These are phyloP conservation scores for Zygosaccharomyces pseudorouxii DNA, from an alignment of 805 yeast species.

Conservation along the genomic window DNA sequence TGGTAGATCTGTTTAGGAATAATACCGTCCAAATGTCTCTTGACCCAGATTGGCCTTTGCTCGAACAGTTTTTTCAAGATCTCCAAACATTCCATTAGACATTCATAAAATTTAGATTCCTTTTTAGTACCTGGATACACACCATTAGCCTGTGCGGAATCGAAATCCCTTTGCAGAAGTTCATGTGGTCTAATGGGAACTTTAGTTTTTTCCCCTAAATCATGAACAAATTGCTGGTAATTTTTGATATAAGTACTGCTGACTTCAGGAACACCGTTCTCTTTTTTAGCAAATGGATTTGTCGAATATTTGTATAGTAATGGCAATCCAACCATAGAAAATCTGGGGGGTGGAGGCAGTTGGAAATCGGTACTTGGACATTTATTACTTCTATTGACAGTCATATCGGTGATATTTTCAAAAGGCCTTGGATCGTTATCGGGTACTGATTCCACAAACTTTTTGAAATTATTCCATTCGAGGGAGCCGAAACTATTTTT, in stretches of 20 bases:
- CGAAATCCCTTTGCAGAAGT: constrained; percentile 45
- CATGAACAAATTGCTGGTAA: constrained; percentile 42
- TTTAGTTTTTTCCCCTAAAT: constrained; percentile 42
- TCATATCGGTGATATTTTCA: constrained; percentile 31
- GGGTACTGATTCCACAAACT: constrained; percentile 35
- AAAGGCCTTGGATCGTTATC: constrained; percentile 38
- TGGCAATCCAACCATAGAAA: constrained; percentile 72
- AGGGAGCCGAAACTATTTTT: constrained; percentile 27
- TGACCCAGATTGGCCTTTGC: constrained; percentile 77
- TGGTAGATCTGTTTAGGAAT: constrained; percentile 42
- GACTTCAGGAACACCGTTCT: constrained; percentile 48
- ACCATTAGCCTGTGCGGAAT: constrained; percentile 32
- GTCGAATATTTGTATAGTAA: constrained; percentile 72
- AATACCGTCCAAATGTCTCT: constrained; percentile 60
- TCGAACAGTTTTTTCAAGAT: constrained; percentile 47
- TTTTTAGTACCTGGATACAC: constrained; percentile 35
- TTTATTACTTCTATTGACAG: constrained; percentile 21
- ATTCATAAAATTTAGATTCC: constrained; percentile 32
- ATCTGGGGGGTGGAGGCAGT: constrained; percentile 81
- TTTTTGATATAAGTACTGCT: constrained; percentile 42
- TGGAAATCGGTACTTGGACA: constrained; percentile 30
- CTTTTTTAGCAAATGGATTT: constrained; percentile 54
- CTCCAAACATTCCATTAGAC: constrained; percentile 27
- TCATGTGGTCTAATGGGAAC: constrained; percentile 50
- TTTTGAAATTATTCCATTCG: constrained; percentile 31